phyloP scores from a whole-genome alignment of 768 basidiomycete species.

The Lactarius hengduanensis region DNA sequence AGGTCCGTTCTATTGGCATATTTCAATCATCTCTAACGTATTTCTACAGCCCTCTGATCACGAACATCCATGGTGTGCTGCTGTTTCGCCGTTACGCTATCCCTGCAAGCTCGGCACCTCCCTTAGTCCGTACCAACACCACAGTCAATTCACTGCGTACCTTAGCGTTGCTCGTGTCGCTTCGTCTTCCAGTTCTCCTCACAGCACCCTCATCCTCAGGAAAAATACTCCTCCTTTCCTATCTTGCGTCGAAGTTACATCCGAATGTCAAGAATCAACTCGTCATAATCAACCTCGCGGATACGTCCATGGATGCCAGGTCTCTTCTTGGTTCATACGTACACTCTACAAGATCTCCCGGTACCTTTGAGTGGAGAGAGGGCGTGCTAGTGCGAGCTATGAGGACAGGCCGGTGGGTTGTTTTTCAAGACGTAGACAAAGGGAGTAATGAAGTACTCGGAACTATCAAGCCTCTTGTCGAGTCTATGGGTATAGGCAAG shows the following conservation, averaged over 20 bases:
- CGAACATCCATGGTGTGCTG: slow-evolving; percentile 64
- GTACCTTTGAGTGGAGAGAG: slow-evolving; percentile 95
- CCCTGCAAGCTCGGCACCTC: slow-evolving; percentile 32
- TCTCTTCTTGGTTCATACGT: slow-evolving; percentile 91
- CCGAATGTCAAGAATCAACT: slow-evolving; percentile 64
- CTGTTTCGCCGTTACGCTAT: slow-evolving; percentile 51
- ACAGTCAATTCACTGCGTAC: slow-evolving; percentile 55
- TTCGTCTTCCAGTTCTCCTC: slow-evolving; percentile 74
- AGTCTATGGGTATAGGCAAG: slow-evolving; percentile 65
- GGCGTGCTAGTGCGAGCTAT: slow-evolving; percentile 89
- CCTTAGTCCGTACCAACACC: slow-evolving; percentile 64
- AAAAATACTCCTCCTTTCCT: slow-evolving; percentile 74
- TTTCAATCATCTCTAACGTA: slow-evolving; percentile 27
- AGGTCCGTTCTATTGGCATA: slow-evolving; percentile 43
- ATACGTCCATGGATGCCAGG: slow-evolving; percentile 93
- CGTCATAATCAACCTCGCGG: slow-evolving; percentile 86
- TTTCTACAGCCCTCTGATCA: slow-evolving; percentile 50
- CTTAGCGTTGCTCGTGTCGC: slow-evolving; percentile 62
- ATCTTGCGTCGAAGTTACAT: slow-evolving; percentile 68
- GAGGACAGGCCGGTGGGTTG: slow-evolving; percentile 87
- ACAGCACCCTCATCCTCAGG: slow-evolving; percentile 87
- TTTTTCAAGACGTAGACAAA: slow-evolving; percentile 89
- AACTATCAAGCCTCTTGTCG: slow-evolving; percentile 78
- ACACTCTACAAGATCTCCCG: slow-evolving; percentile 78
- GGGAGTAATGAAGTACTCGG: slow-evolving; percentile 89